Evolutionary conservation across 2,329 filamentous ascomycete genomes (phyloP).

Genomic region (Hypoxylon sp.): DNA sequence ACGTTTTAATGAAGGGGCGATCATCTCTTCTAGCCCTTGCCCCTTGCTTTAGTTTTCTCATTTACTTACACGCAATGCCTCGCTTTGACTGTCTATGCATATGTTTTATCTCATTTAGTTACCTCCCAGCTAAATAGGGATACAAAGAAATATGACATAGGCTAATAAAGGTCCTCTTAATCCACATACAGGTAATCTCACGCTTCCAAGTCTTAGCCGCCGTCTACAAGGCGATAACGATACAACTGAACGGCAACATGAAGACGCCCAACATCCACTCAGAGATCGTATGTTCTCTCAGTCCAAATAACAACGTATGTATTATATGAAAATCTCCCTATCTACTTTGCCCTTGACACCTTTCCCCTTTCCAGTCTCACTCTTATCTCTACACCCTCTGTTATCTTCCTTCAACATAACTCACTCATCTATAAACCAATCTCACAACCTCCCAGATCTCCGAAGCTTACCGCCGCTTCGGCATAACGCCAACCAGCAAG

Average conservation of each 20-base stretch:
- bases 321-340: neutral
- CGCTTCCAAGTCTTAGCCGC: constrained; percentile 81
- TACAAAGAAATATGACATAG: neutral
- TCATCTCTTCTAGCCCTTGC: neutral
- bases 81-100: neutral
- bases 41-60: neutral
- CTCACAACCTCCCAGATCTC: constrained; percentile 75
- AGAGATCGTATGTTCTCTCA: constrained; percentile 86
- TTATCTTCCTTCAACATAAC: neutral
- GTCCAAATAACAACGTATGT: constrained; percentile 83
- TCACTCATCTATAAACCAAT: constrained; percentile 21
- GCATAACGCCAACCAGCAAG: constrained; percentile 79
- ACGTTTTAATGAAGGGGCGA: constrained; percentile 63
- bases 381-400: neutral
- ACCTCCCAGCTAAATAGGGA: neutral
- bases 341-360: neutral
- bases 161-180: constrained; percentile 6
- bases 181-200: constrained; percentile 73
- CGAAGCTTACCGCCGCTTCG: constrained; percentile 91
- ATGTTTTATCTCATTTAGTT: neutral
- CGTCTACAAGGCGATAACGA: constrained; percentile 81
- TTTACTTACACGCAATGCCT: neutral
- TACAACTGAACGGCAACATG: constrained; percentile 71
- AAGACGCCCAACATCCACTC: constrained; percentile 90
- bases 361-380: neutral